A percentile compares a stretch with the other conserved stretches of the same genome.
phyloP scores from a whole-genome alignment of 169 alveolate species.

The Cytauxzoon felis region DNA sequence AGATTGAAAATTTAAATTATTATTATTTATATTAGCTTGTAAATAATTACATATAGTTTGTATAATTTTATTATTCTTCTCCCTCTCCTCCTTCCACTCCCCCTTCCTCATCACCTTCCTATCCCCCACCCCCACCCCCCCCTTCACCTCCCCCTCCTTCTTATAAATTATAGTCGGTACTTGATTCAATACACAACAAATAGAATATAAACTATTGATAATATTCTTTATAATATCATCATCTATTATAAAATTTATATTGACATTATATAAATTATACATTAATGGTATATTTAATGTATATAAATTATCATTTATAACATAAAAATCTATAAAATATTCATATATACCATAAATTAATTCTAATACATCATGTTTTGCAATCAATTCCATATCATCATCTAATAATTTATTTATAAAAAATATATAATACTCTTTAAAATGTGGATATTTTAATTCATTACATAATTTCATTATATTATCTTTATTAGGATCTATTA shows the following conservation, averaged over 20 bases:
- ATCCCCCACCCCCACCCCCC: no score
- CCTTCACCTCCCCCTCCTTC: no score
- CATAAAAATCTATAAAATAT: slow-evolving; percentile 84
- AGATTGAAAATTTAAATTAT: slow-evolving; percentile 39
- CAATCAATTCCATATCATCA: slow-evolving; percentile 82
- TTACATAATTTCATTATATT: slow-evolving; percentile 76
- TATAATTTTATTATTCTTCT: slow-evolving; percentile 17
- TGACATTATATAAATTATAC: slow-evolving; percentile 1
- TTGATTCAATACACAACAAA: slow-evolving; percentile 49
- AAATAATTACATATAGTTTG: slow-evolving; percentile 48
- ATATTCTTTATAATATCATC: slow-evolving; percentile 2
- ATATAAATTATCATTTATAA: slow-evolving; percentile 80
- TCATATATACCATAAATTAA: slow-evolving; percentile 86
- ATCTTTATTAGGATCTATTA: slow-evolving; percentile 85
- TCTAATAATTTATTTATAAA: slow-evolving; percentile 84
- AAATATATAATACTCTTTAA: slow-evolving; percentile 83
- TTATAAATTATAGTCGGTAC: slow-evolving; percentile 54
- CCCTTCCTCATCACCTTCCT: no score
- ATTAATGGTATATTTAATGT: slow-evolving; percentile 74
- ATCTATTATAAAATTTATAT: slow-evolving; percentile 16
- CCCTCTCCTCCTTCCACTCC: slow-evolving; percentile 16
- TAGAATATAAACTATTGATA: slow-evolving; percentile 8
- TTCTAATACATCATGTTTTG: slow-evolving; percentile 87
- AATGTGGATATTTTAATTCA: slow-evolving; percentile 84
- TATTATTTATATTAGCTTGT: slow-evolving; percentile 55